Conservation (phyloP, 2,329 filamentous ascomycete species). For the Epichloe scottii region DNA sequence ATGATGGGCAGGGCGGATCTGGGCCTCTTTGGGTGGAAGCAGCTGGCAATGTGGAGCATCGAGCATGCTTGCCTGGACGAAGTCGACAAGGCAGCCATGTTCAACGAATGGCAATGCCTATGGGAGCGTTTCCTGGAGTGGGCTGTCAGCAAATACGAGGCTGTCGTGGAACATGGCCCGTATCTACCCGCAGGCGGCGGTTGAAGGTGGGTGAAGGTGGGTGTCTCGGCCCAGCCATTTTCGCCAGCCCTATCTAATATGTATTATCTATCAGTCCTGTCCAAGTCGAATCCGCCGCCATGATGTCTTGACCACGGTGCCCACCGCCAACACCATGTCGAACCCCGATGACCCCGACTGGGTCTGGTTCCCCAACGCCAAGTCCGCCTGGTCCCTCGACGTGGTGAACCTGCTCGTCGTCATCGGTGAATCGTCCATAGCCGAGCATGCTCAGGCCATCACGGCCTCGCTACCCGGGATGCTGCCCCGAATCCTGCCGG, state of each 20-base stretch:
- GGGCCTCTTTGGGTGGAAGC: slow-evolving; percentile 58
- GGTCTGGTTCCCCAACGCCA: slow-evolving; percentile 32
- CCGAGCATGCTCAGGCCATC: slow-evolving; percentile 44
- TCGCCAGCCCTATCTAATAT: no score
- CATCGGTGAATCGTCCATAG: slow-evolving; percentile 47
- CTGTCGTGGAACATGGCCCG: not conserved
- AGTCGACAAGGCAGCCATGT: slow-evolving; percentile 25
- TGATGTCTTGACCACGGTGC: no score
- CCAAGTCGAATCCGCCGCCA: no score
- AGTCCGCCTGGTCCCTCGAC: slow-evolving; percentile 41
- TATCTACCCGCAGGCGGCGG: no score
- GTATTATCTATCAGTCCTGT: no score
- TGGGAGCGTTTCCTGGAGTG: slow-evolving; percentile 48
- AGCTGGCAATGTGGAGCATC: slow-evolving; percentile 51
- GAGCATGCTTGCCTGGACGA: slow-evolving; percentile 43
- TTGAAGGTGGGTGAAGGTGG: no score
- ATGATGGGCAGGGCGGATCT: slow-evolving; percentile 57
- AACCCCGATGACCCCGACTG: slow-evolving; percentile 15
- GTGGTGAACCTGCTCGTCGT: slow-evolving; percentile 51
- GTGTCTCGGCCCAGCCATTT: no score
- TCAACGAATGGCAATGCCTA: slow-evolving; percentile 34
- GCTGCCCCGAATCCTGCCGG: slow-evolving; percentile 47
- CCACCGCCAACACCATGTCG: slow-evolving; percentile 11
- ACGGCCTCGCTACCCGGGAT: slow-evolving; percentile 45
- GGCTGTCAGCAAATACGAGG: slow-evolving; percentile 32